A percentile compares a stretch with the other conserved stretches of the same genome.
These are phyloP conservation scores for Backusella parvicylindrica DNA, from an alignment of 192 early-diverging fungal genomes.

Conservation along the genomic window DNA sequence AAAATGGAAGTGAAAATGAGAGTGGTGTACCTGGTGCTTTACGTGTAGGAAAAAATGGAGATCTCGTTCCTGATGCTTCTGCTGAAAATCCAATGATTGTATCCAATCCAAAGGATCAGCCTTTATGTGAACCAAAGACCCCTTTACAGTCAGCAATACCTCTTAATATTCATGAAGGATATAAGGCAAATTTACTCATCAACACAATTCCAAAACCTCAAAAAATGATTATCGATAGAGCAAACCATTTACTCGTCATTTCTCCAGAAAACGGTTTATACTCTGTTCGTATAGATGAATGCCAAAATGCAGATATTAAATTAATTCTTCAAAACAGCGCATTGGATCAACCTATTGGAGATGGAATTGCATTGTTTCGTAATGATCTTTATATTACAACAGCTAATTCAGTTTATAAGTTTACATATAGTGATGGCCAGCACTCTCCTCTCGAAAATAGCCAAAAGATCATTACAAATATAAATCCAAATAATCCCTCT, in stretches of 20 bases:
- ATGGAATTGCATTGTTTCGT: constrained; percentile 10
- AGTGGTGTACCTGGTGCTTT: not conserved
- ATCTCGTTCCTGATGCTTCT: constrained; percentile 19
- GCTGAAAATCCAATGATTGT: constrained; percentile 16
- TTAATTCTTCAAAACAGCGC: not conserved
- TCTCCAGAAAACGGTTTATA: constrained; percentile 17
- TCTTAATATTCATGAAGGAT: constrained; percentile 12
- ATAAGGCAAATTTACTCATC: constrained; percentile 18
- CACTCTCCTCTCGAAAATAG: constrained; percentile 10
- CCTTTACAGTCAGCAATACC: constrained; percentile 3
- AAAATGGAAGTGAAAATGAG: not conserved
- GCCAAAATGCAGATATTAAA: constrained; percentile 18
- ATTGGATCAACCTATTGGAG: not conserved
- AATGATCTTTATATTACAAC: constrained; percentile 23
- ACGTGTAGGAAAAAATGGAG: not conserved
- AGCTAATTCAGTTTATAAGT: constrained; percentile 14
- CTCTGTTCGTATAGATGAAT: constrained; percentile 25
- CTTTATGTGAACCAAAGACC: constrained; percentile 15
- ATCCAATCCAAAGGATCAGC: constrained; percentile 8
- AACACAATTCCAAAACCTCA: constrained; percentile 23
- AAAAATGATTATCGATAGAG: constrained; percentile 13
- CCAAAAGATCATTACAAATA: constrained; percentile 6
- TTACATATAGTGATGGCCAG: constrained; percentile 24
- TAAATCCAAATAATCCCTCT: constrained; percentile 5
- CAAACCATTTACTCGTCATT: constrained; percentile 24